These are phyloP conservation scores for Myxozyma geophila DNA, from an alignment of 805 yeast species.

Conservation along the genomic window DNA sequence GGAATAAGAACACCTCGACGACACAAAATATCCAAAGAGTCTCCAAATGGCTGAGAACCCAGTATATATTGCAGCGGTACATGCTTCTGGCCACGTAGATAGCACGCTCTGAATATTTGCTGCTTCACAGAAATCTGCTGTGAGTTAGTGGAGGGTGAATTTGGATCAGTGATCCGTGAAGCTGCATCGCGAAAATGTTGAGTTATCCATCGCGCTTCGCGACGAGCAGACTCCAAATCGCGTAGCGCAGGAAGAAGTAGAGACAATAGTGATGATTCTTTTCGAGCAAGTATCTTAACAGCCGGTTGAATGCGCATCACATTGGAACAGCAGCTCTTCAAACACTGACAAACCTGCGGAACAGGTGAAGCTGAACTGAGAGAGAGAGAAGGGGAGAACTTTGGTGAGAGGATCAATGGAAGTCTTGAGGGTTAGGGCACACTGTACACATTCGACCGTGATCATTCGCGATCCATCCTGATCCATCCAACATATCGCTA, in stretches of 20 bases:
- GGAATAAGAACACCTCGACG: conserved; percentile 77
- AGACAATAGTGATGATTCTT: conserved; percentile 34
- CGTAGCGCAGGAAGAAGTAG: conserved; percentile 38
- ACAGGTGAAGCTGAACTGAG: not conserved
- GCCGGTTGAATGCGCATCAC: conserved; percentile 38
- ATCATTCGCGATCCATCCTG: conserved; percentile 3
- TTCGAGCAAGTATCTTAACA: conserved; percentile 25
- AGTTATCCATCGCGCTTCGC: conserved; percentile 68
- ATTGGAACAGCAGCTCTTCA: not conserved
- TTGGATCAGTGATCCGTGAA: not conserved
- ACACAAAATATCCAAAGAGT: conserved; percentile 60
- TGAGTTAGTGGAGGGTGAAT: too few relatives aligned
- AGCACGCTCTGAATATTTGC: conserved; percentile 46
- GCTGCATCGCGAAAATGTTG: conserved; percentile 50
- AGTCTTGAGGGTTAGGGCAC: not conserved
- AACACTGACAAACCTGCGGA: not conserved
- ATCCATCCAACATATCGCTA: not conserved
- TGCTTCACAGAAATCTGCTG: not conserved
- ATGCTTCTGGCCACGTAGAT: conserved; percentile 62
- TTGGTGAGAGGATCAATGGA: not conserved
- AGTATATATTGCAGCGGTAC: conserved; percentile 85
- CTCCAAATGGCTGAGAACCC: conserved; percentile 86
- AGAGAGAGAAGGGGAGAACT: not conserved
- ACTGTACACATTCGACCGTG: not conserved
- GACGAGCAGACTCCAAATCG: conserved; percentile 49